Conservation (phyloP, 2,329 filamentous ascomycete genomes). For the Aschersonia sp. region DNA sequence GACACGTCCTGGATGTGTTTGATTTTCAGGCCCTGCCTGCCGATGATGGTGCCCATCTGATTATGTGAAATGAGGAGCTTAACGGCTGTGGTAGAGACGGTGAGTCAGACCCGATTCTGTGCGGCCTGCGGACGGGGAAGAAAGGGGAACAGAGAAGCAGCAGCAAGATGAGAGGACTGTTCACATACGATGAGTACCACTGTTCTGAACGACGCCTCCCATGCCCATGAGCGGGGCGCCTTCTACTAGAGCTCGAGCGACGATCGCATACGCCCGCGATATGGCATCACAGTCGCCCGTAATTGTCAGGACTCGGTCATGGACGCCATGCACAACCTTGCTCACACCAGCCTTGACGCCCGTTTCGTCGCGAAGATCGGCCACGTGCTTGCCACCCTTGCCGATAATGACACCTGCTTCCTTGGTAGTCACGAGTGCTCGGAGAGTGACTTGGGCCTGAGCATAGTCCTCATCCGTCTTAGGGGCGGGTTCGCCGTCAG, state of each 20-base stretch:
- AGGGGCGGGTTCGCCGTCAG: conserved; percentile 65
- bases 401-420: conserved; percentile 98
- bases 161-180: neutral
- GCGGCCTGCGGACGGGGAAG: neutral
- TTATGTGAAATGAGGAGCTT: conserved; percentile 98
- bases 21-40: conserved; percentile 91
- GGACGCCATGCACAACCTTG: conserved; percentile 95
- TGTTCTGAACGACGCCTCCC: conserved; percentile 76
- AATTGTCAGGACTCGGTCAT: conserved; percentile 92
- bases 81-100: conserved; percentile 48
- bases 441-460: conserved; percentile 78
- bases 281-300: conserved; percentile 81
- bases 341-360: conserved; percentile 96
- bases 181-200: conserved; percentile 76
- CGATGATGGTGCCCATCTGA: conserved; percentile 99
- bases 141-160: neutral
- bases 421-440: conserved; percentile 96
- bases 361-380: conserved; percentile 91
- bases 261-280: conserved; percentile 83
- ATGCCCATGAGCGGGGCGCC: conserved; percentile 92
- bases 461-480: conserved; percentile 97
- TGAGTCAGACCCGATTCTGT: neutral
- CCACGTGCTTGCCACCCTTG: conserved; percentile 96
- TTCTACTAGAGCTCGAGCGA: conserved; percentile 81
- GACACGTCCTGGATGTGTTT: conserved; percentile 98